Conservation (phyloP, 306 rosid genomes). For the Morella rubra region DNA sequence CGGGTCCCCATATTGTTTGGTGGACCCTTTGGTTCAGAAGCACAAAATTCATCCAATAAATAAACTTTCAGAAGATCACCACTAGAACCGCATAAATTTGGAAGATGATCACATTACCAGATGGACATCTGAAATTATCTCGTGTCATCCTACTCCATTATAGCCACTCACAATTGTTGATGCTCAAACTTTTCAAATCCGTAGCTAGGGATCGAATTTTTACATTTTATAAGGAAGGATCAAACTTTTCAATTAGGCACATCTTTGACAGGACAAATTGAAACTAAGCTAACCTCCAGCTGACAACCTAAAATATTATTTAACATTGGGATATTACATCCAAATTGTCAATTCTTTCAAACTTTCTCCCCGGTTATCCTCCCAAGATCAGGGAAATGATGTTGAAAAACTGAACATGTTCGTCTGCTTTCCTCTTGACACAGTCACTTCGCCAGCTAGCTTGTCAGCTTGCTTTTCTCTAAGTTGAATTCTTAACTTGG, state of each 20-base stretch:
- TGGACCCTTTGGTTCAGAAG: background rate
- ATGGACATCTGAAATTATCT: too few relatives aligned
- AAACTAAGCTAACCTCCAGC: background rate
- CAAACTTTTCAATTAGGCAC: background rate
- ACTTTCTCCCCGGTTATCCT: background rate
- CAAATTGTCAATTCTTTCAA: background rate
- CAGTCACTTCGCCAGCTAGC: background rate
- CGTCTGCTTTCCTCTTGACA: background rate
- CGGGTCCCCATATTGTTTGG: background rate
- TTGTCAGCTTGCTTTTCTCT: too few relatives aligned
- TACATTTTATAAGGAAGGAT: too few relatives aligned
- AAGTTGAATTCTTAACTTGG: too few relatives aligned
- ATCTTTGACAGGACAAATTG: background rate
- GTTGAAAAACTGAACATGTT: too few relatives aligned
- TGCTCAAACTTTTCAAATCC: background rate
- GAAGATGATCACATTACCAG: too few relatives aligned
- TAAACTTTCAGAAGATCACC: too few relatives aligned
- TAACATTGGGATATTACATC: background rate
- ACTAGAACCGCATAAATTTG: too few relatives aligned
- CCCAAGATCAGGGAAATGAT: background rate
- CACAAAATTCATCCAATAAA: background rate
- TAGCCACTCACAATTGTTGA: background rate
- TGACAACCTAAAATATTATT: background rate
- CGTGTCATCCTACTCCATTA: background rate
- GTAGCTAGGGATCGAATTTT: background rate